Base-by-base conservation (phyloP, 2,329 filamentous ascomycete genomes). In the Hysterium pulicare region DNA sequence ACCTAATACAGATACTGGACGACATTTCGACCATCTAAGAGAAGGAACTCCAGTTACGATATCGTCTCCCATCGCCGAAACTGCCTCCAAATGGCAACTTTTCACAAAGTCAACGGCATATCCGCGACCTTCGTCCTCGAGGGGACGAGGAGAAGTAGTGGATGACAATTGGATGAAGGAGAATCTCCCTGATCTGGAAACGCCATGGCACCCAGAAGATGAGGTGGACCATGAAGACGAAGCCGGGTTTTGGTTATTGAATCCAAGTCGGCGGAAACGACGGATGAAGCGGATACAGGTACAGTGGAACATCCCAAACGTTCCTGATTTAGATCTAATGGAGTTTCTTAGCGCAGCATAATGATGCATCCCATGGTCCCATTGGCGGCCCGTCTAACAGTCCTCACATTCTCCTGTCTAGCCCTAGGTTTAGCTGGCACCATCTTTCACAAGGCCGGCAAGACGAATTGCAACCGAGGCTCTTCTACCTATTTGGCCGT, bases 321-420 rank as follows among this genome's bases (percentile, higher is more conserved):
- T n/a, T n/a, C n/a, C n/a, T n/a, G n/a, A n/a, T n/a, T n/a, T n/a
- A n/a, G n/a, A n/a, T n/a, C n/a, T n/a, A n/a, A n/a, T n/a, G n/a
- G n/a, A n/a, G n/a, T n/a, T 21, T 19, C 16, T 19, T 36, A 67
- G 74, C 76, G 78, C 40, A 78, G 81, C 28, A 73, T 94, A 21
- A 74, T 95, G 57, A 83, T 84, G 45, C 89, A 90, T 58, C 86
- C 90, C 10, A 83, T 96, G 50, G 86, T 95, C 1, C 93, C 93
- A 2, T 73, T 96, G 41, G 72, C 86, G 11, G 88, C 95, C 62
- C 87, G 93, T 40, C 71, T 95, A 16, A 84, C 81, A 11, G 88
- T 95, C 38, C 83, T 95, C 62, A 75, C 83, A 45, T 94, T 94
- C 48, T 95, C 90, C 2, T 78, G 87, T 30, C 74, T 88, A 41